A percentile compares a stretch with the other conserved stretches of the same genome.
These are phyloP conservation scores for Silene coronaria DNA, from an alignment of 179 eudicot genomes.

Conservation along the genomic window DNA sequence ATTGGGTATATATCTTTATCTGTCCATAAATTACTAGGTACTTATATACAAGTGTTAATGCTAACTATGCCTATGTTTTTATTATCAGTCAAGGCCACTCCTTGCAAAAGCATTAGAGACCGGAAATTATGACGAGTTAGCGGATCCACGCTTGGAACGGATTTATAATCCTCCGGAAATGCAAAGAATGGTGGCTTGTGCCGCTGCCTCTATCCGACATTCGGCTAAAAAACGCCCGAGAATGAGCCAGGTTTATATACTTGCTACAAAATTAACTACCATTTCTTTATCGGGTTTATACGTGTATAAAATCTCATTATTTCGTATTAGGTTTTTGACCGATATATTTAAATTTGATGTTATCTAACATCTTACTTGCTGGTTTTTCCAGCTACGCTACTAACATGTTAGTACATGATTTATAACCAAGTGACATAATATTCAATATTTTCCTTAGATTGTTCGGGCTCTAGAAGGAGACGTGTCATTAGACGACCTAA, in stretches of 20 bases:
- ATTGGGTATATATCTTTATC: slow-evolving; percentile 48
- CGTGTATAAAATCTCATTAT: no score
- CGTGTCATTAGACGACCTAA: slow-evolving; percentile 63
- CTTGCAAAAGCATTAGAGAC: slow-evolving; percentile 53
- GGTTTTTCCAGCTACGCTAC: no score
- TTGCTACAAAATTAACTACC: neutral
- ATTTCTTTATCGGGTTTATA: no score
- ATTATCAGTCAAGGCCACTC: slow-evolving; percentile 64
- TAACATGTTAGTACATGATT: no score
- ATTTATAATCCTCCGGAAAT: slow-evolving; percentile 53
- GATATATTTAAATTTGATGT: no score
- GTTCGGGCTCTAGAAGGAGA: slow-evolving; percentile 77
- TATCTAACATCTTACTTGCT: no score
- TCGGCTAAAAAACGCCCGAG: slow-evolving; percentile 70
- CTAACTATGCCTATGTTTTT: neutral
- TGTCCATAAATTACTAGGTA: neutral
- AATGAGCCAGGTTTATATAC: slow-evolving; percentile 71
- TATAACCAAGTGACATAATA: neutral
- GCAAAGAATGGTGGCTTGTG: slow-evolving; percentile 72
- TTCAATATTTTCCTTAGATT: slow-evolving; percentile 34
- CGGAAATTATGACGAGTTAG: slow-evolving; percentile 51
- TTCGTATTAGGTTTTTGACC: no score
- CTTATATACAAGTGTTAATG: neutral
- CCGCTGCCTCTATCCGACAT: slow-evolving; percentile 74
- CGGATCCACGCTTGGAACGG: slow-evolving; percentile 55